Conservation (phyloP, 805 yeast genomes). For the Jamesozyma jinghongensis region DNA sequence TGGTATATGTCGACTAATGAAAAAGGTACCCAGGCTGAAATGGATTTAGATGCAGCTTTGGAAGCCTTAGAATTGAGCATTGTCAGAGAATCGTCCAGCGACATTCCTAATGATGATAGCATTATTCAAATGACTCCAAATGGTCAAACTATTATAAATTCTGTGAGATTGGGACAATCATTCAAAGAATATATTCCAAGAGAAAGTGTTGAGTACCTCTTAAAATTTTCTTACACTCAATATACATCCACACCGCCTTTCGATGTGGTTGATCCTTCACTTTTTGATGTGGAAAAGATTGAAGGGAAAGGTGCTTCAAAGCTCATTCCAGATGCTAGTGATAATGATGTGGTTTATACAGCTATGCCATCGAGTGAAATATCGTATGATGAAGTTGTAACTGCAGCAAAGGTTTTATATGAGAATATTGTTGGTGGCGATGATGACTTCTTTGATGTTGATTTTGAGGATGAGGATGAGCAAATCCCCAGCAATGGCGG, state of each 20-base stretch:
- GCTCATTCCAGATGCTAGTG: slow-evolving; percentile 34
- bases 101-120: slow-evolving; percentile 48
- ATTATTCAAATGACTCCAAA: slow-evolving; percentile 45
- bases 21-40: slow-evolving; percentile 56
- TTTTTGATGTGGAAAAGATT: slow-evolving; percentile 30
- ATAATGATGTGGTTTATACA: slow-evolving; percentile 41
- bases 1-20: slow-evolving; percentile 86
- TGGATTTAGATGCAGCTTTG: slow-evolving; percentile 73
- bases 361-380: slow-evolving; percentile 77
- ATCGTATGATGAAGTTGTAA: slow-evolving; percentile 82
- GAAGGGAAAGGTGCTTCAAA: slow-evolving; percentile 1
- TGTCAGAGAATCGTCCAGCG: slow-evolving; percentile 62
- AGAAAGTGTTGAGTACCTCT: slow-evolving; percentile 52
- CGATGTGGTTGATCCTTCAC: slow-evolving; percentile 39
- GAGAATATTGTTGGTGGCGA: slow-evolving; percentile 80
- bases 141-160: slow-evolving; percentile 64
- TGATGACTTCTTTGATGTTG: slow-evolving; percentile 93
- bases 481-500: not conserved
- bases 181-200: slow-evolving; percentile 78
- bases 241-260: slow-evolving; percentile 47
- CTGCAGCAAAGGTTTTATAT: slow-evolving; percentile 70
- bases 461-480: slow-evolving; percentile 93
- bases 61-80: slow-evolving; percentile 71
- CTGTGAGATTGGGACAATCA: slow-evolving; percentile 79
- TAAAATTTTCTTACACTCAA: slow-evolving; percentile 57